These are phyloP conservation scores for Onygenales sp. DNA, from an alignment of 2,329 filamentous ascomycete genomes.

Conservation along the genomic window DNA sequence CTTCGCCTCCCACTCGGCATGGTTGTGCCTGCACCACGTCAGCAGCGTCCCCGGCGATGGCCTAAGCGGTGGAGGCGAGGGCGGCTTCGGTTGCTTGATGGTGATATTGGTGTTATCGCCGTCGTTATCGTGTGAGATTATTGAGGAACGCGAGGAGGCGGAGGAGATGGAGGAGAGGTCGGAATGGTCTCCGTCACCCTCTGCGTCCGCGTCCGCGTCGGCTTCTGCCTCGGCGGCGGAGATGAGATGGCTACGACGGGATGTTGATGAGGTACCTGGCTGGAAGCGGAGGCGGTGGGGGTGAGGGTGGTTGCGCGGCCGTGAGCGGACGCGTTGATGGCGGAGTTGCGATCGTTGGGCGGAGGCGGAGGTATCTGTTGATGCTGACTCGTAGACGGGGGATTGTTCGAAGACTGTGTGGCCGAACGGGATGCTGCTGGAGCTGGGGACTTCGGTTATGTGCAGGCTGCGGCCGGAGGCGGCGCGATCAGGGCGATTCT, in stretches of 20 bases:
- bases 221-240: conserved; percentile 14
- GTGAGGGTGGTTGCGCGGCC: conserved; percentile 15
- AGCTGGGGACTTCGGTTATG: conserved; percentile 6
- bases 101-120: conserved; percentile 11
- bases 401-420: conserved; percentile 6
- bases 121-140: conserved; percentile 24
- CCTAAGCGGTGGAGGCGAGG: conserved; percentile 12
- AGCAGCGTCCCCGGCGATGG: conserved; percentile 31
- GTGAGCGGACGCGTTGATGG: conserved; percentile 16
- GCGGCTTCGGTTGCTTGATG: conserved; percentile 1
- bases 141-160: conserved; percentile 31
- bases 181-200: background rate
- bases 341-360: conserved; percentile 21
- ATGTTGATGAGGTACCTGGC: conserved; percentile 21
- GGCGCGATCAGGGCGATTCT: conserved; percentile 34
- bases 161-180: conserved; percentile 15
- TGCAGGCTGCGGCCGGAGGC: conserved; percentile 13
- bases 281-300: conserved; percentile 30
- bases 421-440: conserved; percentile 3
- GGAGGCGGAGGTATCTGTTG: conserved; percentile 4
- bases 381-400: conserved; percentile 11
- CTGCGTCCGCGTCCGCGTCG: conserved; percentile 3
- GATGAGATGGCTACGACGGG: conserved; percentile 11
- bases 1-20: conserved; percentile 58
- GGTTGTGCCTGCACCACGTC: conserved; percentile 44